These are phyloP conservation scores for Pisolithus sp. DNA, from an alignment of 768 basidiomycete species.

Conservation along the genomic window DNA sequence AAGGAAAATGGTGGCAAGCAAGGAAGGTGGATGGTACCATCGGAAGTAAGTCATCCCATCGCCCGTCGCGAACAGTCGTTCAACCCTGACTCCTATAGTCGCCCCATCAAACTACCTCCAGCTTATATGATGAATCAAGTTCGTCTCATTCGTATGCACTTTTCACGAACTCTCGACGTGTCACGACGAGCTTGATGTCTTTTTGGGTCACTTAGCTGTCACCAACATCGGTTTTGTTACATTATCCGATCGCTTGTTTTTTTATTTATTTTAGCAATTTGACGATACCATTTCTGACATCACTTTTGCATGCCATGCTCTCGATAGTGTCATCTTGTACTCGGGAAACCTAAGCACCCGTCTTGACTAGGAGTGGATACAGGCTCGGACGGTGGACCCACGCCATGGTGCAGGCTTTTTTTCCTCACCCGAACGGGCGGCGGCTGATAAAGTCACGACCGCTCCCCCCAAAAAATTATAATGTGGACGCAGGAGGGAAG, in stretches of 20 bases:
- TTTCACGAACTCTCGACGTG: slow-evolving; percentile 21
- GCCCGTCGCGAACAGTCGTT: not conserved
- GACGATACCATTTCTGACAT: slow-evolving; percentile 25
- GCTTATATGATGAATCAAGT: slow-evolving; percentile 47
- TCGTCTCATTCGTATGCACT: slow-evolving; percentile 6
- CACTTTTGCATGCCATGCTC: slow-evolving; percentile 13
- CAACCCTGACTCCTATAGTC: slow-evolving; percentile 37
- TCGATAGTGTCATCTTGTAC: slow-evolving; percentile 5
- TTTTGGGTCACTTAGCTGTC: slow-evolving; percentile 14
- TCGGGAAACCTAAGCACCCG: not conserved
- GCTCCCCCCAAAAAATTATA: too few species aligned
- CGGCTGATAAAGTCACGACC: too few species aligned
- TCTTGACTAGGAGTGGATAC: not conserved
- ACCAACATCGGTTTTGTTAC: slow-evolving; percentile 21
- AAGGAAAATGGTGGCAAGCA: slow-evolving; percentile 93
- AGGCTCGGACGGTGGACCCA: not conserved
- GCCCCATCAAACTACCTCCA: slow-evolving; percentile 85
- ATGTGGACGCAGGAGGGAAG: too few species aligned
- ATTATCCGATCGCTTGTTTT: slow-evolving; percentile 21
- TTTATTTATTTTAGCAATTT: slow-evolving; percentile 23
- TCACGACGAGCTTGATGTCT: slow-evolving; percentile 27
- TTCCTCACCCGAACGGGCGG: not conserved
- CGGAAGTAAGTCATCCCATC: slow-evolving; percentile 56
- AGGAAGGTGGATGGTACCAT: slow-evolving; percentile 66
- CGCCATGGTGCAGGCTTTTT: not conserved